Conservation (phyloP, 2,329 filamentous ascomycete genomes). For the Botrytis galanthina region DNA sequence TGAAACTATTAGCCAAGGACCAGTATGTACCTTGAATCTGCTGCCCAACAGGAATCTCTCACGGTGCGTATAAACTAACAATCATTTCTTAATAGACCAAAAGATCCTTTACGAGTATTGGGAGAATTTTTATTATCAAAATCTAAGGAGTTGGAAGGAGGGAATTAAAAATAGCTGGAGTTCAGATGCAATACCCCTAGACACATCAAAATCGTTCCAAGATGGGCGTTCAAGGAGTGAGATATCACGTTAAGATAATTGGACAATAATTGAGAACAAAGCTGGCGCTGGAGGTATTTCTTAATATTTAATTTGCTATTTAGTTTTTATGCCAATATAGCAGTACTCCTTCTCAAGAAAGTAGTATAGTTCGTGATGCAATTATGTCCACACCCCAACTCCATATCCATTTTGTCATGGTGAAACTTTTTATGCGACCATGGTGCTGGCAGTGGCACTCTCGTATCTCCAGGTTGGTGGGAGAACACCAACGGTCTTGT, state of each 20-base stretch:
- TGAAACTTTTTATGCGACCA: constrained; percentile 67
- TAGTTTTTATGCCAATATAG: constrained; percentile 33
- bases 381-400: constrained; percentile 36
- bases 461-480: constrained; percentile 99
- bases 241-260: not conserved
- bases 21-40: constrained; percentile 52
- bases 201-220: constrained; percentile 7
- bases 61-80: not conserved
- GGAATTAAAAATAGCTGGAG: constrained; percentile 8
- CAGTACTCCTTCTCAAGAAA: constrained; percentile 22
- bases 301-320: constrained; percentile 35
- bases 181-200: not conserved
- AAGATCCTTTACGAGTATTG: constrained; percentile 65
- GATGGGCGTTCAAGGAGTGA: constrained; percentile 9
- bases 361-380: constrained; percentile 20
- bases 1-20: constrained; percentile 70
- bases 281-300: constrained; percentile 29
- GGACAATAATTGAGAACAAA: constrained; percentile 11
- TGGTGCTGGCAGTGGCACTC: constrained; percentile 90
- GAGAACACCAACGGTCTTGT: constrained; percentile 88
- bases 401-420: constrained; percentile 27
- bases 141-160: constrained; percentile 60
- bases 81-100: constrained; percentile 48
- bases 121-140: constrained; percentile 69
- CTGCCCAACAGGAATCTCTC: not conserved